These are phyloP conservation scores for Catunica adiposa DNA, from an alignment of 2,329 filamentous ascomycete species.

Conservation along the genomic window DNA sequence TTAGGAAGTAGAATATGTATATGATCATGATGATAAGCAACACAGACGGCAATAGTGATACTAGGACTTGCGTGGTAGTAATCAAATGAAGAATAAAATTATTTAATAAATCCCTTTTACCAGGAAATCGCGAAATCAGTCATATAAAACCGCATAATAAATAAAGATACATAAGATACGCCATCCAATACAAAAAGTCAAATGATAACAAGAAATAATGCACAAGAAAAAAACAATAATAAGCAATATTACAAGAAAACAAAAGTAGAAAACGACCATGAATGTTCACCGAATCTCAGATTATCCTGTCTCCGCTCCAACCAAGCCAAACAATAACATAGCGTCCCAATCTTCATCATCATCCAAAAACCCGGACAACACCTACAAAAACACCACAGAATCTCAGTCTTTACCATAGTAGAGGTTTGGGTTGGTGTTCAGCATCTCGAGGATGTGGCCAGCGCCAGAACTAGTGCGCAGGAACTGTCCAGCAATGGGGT, in stretches of 20 bases:
- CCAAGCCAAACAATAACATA: not conserved
- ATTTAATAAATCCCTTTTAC: no score
- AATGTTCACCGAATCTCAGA: not conserved
- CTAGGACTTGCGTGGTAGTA: no score
- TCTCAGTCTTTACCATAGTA: not conserved
- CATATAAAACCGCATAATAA: no score
- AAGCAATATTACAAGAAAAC: not conserved
- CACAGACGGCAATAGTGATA: no score
- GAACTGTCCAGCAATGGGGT: constrained; percentile 31
- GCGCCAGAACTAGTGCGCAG: constrained; percentile 26
- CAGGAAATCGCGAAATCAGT: no score
- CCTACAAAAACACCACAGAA: not conserved
- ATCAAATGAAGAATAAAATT: no score
- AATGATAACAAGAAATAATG: not conserved
- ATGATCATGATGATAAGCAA: not conserved
- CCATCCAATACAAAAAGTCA: not conserved
- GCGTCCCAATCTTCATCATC: not conserved
- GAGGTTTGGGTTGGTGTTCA: not conserved
- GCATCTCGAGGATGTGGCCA: constrained; percentile 20
- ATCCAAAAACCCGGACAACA: no score
- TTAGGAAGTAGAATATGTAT: not conserved
- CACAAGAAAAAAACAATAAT: not conserved
- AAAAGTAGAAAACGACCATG: not conserved
- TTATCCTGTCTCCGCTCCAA: not conserved
- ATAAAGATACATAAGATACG: no score